phyloP scores from a whole-genome alignment of 192 early-diverging fungal species.

The Coemansia sp. region DNA sequence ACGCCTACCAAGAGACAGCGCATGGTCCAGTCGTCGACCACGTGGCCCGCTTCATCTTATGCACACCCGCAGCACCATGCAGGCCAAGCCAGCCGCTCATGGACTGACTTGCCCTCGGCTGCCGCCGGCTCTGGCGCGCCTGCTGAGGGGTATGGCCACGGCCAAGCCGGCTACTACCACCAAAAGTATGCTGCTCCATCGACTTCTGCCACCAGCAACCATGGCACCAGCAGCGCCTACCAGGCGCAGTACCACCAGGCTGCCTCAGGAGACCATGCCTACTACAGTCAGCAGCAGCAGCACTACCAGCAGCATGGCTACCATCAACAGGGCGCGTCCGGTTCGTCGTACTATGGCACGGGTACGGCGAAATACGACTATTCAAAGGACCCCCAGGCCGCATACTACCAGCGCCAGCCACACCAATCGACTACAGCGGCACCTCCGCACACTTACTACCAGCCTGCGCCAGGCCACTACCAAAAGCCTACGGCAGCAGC shows the following conservation, averaged over 20 bases:
- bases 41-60: conserved; percentile 15
- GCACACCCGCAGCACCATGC: conserved; percentile 12
- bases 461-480: background rate
- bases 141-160: conserved; percentile 1
- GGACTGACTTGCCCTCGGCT: background rate
- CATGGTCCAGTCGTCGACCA: conserved; percentile 23
- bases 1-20: conserved; percentile 38
- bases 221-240: conserved; percentile 6
- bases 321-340: conserved; percentile 6
- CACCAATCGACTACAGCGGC: background rate
- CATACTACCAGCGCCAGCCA: conserved; percentile 19
- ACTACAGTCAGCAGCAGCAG: background rate
- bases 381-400: conserved; percentile 4
- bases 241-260: background rate
- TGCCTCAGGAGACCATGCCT: background rate
- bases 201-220: background rate
- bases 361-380: conserved; percentile 8
- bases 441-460: background rate
- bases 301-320: conserved; percentile 4
- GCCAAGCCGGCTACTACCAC: conserved; percentile 15
- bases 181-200: conserved; percentile 8
- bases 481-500: background rate
- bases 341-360: background rate
- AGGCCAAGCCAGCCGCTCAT: background rate
- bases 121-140: background rate